These are phyloP conservation scores for Kuraishia floccosa DNA, from an alignment of 805 yeast species.

Conservation along the genomic window DNA sequence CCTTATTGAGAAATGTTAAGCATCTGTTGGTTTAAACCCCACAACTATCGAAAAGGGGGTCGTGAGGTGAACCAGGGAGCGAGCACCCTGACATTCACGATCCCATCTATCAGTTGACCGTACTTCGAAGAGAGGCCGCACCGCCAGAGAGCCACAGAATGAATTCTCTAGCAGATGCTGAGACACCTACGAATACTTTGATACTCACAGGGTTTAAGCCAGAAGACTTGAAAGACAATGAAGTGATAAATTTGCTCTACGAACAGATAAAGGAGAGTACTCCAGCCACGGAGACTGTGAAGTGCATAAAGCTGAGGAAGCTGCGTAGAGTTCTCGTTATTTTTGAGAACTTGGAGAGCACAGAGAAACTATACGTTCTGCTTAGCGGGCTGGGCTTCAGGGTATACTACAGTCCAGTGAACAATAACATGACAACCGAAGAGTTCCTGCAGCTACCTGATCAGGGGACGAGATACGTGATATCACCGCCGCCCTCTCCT, in stretches of 20 bases:
- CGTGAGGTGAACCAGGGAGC: neutral
- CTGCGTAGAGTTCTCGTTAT: slow-evolving; percentile 8
- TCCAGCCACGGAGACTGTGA: slow-evolving; percentile 8
- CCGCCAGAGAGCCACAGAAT: neutral
- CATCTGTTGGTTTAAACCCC: slow-evolving; percentile 1
- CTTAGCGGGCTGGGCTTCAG: slow-evolving; percentile 1
- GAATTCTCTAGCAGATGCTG: too few species aligned
- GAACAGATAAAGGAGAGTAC: slow-evolving; percentile 5
- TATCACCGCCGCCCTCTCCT: slow-evolving; percentile 24
- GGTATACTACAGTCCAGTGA: neutral
- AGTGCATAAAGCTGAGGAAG: slow-evolving; percentile 9
- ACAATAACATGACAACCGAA: neutral
- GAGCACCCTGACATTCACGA: neutral
- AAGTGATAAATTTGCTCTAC: slow-evolving; percentile 9
- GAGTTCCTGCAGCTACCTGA: slow-evolving; percentile 1
- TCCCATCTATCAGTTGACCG: neutral
- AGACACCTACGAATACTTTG: slow-evolving; percentile 17
- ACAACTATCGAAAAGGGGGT: neutral
- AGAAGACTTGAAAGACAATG: slow-evolving; percentile 8
- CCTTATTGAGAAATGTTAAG: neutral
- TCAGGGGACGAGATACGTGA: slow-evolving; percentile 4
- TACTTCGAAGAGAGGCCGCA: neutral
- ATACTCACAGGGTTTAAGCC: slow-evolving; percentile 15
- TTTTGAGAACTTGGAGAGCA: slow-evolving; percentile 9
- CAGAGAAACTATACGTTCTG: slow-evolving; percentile 4